Evolutionary conservation across 2,329 filamentous ascomycete species (phyloP), one percentile per base, ranked within the genome.

Genomic region (Ophiostoma sp.): DNA sequence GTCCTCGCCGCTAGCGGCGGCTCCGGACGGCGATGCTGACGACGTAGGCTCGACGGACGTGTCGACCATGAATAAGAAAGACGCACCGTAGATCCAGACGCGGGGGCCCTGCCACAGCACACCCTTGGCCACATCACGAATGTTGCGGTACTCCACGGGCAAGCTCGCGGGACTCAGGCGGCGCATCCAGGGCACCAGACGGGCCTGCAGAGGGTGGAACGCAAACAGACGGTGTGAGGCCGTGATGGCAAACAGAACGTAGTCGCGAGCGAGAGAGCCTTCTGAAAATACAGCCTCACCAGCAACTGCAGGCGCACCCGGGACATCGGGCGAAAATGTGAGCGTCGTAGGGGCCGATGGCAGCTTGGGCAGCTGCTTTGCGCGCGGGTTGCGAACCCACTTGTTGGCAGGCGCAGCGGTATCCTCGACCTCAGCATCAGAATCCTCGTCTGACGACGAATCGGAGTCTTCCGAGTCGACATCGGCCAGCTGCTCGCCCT

Each of bases 21-120:
- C 11, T 38, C 27, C 1, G 11, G 58, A 14, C 27, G 65, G 18
- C n/a, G 64, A 60, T 45, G 55, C 16, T 7, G 42, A 38, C 5
- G 65, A 18, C 12, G 44, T 1, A 16, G 69, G 47, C 76, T 97
- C 89, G 74, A 85, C 84, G 27, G 85, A 85, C 42, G 96, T 80
- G 76, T 98, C 93, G 70, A 99, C 86, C 93, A 98, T 98, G 80
- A 91, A 93, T 38, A 99, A 78, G 84, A 93, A 98, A 0, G 86
- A 88, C 55, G 87, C 85, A 6, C 94, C 93, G 75, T 96, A 97
- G 27, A 98, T 79, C 92, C 94, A 98, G 7, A 94, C 79, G 14
- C 94, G 85, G 41, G 82, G 81, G 0, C 89, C 82, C 75, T 96
- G 90, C 93, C 94, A 98, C 52, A 97, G 78, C 40, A 88, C 87